phyloP scores from a whole-genome alignment of 257 asterid genomes.

The Scutellaria galericulata region DNA sequence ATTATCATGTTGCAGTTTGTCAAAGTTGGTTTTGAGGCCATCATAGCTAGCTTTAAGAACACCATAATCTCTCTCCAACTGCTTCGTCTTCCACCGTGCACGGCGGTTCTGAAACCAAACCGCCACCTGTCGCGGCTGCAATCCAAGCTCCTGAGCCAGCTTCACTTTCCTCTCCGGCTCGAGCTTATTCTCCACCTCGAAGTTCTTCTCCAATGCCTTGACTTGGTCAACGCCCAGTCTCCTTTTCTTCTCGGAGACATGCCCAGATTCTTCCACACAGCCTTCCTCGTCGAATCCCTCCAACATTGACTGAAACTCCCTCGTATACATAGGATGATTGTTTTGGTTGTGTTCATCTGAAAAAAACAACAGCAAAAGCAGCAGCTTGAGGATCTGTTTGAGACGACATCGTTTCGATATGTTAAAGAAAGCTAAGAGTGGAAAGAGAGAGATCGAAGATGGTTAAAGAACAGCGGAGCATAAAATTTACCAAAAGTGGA shows the following conservation, averaged over 20 bases:
- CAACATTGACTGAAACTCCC: constrained; percentile 74
- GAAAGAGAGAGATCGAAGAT: constrained; percentile 21
- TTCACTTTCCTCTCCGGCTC: constrained; percentile 91
- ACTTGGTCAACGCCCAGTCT: constrained; percentile 79
- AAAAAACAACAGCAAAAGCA: background rate
- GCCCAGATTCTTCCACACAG: constrained; percentile 67
- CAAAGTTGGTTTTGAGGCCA: constrained; percentile 62
- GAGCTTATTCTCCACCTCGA: constrained; percentile 93
- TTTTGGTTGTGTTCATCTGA: constrained; percentile 56
- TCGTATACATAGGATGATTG: constrained; percentile 50
- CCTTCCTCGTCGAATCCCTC: constrained; percentile 82
- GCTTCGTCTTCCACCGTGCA: constrained; percentile 95
- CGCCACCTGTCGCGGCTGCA: constrained; percentile 97
- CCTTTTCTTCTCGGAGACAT: constrained; percentile 72
- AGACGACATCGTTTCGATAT: too few species aligned
- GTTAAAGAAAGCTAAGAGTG: constrained; percentile 24
- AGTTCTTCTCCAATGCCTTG: constrained; percentile 89
- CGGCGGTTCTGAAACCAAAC: constrained; percentile 99
- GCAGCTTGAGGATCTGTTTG: too few species aligned
- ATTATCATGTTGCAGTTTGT: constrained; percentile 62
- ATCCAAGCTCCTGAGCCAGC: constrained; percentile 82
- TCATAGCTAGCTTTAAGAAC: constrained; percentile 75
- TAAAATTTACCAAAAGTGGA: constrained; percentile 38
- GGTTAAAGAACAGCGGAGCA: constrained; percentile 29
- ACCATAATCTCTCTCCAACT: constrained; percentile 83